phyloP scores from a whole-genome alignment of 371 early-diverging fungal species.

The Fennellomyces sp. region DNA sequence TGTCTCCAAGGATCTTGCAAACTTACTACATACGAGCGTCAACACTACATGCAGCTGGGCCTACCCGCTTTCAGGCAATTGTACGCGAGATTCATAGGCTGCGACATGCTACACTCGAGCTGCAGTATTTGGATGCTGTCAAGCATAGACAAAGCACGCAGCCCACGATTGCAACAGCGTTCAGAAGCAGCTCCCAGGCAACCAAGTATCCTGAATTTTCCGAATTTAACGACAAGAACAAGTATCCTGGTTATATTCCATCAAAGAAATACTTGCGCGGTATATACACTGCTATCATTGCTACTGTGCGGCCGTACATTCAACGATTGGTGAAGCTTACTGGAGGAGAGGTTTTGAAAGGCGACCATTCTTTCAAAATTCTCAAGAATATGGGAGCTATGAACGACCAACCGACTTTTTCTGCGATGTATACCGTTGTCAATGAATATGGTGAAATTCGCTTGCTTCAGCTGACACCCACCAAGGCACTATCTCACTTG shows the following conservation, averaged over 20 bases:
- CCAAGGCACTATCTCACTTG: background rate
- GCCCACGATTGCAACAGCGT: too few relatives aligned
- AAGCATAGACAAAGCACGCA: too few relatives aligned
- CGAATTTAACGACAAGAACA: background rate
- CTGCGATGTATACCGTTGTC: background rate
- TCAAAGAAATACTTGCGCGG: background rate
- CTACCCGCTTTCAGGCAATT: too few relatives aligned
- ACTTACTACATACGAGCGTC: too few relatives aligned
- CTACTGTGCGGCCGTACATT: background rate
- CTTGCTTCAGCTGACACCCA: background rate
- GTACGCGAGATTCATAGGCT: too few relatives aligned
- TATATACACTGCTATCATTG: background rate
- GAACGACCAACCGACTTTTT: background rate
- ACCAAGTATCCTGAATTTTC: too few relatives aligned
- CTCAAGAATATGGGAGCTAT: background rate
- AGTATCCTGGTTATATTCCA: background rate
- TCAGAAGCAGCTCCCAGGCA: too few relatives aligned
- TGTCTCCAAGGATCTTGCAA: too few relatives aligned
- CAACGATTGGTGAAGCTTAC: background rate
- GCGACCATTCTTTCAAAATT: too few relatives aligned
- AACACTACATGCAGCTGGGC: too few relatives aligned
- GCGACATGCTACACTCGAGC: too few relatives aligned
- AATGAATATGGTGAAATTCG: background rate
- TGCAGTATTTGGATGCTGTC: too few relatives aligned
- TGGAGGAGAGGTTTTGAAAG: background rate